Evolutionary conservation across 192 early-diverging fungal genomes (phyloP).

Genomic region (Coemansia sp.): DNA sequence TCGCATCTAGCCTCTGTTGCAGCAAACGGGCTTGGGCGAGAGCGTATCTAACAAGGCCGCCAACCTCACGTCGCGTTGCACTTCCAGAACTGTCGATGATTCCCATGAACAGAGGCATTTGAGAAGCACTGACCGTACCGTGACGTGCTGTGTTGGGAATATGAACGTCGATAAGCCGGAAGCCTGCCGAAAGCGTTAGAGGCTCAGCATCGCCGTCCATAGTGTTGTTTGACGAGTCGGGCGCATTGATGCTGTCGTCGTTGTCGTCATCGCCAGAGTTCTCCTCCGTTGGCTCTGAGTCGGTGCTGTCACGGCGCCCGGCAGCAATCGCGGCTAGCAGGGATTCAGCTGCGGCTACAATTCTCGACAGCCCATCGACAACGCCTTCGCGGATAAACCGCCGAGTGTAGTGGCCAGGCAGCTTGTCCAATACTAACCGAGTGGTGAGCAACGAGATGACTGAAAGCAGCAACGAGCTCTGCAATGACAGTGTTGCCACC

Average conservation of each 20-base stretch:
- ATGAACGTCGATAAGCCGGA: constrained; percentile 4
- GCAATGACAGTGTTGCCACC: constrained; percentile 12
- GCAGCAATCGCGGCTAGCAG: not conserved
- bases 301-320: not conserved
- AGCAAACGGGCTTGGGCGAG: constrained; percentile 12
- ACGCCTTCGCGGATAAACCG: constrained; percentile 77
- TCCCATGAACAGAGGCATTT: not conserved
- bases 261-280: not conserved
- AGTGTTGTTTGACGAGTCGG: too few relatives aligned
- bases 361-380: constrained; percentile 55
- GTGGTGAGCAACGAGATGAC: constrained; percentile 45
- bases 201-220: not conserved
- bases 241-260: not conserved
- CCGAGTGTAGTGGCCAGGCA: constrained; percentile 54
- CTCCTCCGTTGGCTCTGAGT: not conserved
- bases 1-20: not conserved
- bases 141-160: constrained; percentile 5
- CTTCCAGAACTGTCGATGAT: not conserved
- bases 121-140: not conserved
- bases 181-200: constrained; percentile 3
- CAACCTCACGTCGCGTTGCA: not conserved
- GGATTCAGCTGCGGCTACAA: constrained; percentile 13
- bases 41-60: constrained; percentile 1
- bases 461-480: constrained; percentile 17
- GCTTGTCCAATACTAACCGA: constrained; percentile 58